Conservation (phyloP, 116 monocot species). For the Thalassia testudinum region DNA sequence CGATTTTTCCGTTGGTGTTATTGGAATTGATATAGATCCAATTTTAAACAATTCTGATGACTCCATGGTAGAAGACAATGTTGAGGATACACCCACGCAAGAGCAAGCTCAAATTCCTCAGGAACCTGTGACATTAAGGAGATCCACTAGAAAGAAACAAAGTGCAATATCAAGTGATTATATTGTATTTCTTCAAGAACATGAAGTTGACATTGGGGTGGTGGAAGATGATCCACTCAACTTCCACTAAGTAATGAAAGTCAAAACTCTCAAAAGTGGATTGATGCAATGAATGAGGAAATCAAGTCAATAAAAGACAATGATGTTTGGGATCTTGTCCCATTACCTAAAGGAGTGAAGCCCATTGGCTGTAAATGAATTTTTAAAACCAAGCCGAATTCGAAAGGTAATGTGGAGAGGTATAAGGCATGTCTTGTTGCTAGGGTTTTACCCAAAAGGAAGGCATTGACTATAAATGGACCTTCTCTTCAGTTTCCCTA, state of each 20-base stretch:
- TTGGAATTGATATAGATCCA: no score
- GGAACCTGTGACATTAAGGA: no score
- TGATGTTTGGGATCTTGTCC: conserved; percentile 10
- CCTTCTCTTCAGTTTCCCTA: conserved; percentile 1
- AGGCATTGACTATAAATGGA: conserved; percentile 5
- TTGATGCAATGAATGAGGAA: conserved; percentile 15
- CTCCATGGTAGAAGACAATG: no score
- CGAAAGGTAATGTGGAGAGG: conserved; percentile 4
- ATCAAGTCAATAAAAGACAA: conserved; percentile 7
- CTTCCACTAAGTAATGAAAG: conserved; percentile 7
- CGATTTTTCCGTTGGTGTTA: no score
- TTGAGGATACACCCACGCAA: no score
- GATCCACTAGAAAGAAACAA: no score
- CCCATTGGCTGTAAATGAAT: conserved; percentile 4
- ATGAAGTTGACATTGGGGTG: no score
- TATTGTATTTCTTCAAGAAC: no score
- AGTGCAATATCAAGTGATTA: no score
- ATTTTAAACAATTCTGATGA: no score
- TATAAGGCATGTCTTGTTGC: conserved; percentile 2
- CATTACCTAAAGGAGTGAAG: conserved; percentile 3
- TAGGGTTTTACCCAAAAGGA: conserved; percentile 3
- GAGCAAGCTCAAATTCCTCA: no score
- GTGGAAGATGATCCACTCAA: no score
- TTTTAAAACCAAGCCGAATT: conserved; percentile 1
- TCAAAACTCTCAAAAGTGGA: conserved; percentile 13